Conservation (phyloP, 768 basidiomycete genomes). For the Suillus subluteus region DNA sequence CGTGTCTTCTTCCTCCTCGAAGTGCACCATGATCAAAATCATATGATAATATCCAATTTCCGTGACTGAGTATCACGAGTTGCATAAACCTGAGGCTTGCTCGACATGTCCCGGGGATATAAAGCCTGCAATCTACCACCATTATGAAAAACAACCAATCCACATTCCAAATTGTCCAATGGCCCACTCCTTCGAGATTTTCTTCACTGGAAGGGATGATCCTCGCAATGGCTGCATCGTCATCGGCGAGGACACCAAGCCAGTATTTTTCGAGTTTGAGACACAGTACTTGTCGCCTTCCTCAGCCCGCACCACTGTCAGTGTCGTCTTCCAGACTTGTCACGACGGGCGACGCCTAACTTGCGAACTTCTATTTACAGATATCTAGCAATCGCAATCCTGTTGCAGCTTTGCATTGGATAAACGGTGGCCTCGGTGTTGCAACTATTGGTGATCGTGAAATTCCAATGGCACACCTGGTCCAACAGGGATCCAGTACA, state of each 20-base stretch:
- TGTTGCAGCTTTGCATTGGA: conserved; percentile 57
- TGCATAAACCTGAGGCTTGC: conserved; percentile 46
- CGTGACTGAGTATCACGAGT: conserved; percentile 53
- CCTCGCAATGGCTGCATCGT: conserved; percentile 65
- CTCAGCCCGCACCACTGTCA: conserved; percentile 32
- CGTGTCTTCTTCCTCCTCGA: conserved; percentile 38
- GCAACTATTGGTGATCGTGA: conserved; percentile 57
- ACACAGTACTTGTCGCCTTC: conserved; percentile 41
- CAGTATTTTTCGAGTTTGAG: conserved; percentile 68
- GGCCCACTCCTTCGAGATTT: conserved; percentile 56
- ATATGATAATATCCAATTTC: conserved; percentile 41
- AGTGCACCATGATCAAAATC: conserved; percentile 51
- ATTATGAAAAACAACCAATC: conserved; percentile 9
- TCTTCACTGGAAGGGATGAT: conserved; percentile 72
- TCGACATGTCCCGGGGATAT: conserved; percentile 25
- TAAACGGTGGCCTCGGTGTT: conserved; percentile 38
- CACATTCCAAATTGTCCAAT: conserved; percentile 21
- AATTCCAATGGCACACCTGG: conserved; percentile 65
- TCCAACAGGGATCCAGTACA: conserved; percentile 52
- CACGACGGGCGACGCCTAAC: conserved; percentile 36
- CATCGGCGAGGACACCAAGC: conserved; percentile 65
- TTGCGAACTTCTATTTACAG: conserved; percentile 41
- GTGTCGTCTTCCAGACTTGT: conserved; percentile 9
- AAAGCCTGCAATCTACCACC: conserved; percentile 25
- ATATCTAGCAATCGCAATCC: conserved; percentile 48